A percentile compares a stretch with the other conserved stretches of the same genome.
Conservation (phyloP, 2,329 filamentous ascomycete species). For the Coniochaeta hoffmannii region DNA sequence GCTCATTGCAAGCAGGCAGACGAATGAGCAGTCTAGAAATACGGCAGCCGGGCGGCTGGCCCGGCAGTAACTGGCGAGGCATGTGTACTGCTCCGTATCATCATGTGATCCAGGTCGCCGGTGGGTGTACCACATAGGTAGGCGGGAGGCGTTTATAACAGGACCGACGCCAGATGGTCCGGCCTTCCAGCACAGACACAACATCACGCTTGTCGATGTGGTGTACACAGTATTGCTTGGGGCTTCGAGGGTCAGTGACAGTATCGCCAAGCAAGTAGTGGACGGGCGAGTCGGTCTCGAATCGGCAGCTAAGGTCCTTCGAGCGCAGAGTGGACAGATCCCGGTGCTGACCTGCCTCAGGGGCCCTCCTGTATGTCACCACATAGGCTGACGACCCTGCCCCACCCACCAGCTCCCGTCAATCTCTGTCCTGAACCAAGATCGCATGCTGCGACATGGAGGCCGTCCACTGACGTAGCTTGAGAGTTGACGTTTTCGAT, state of each 20-base stretch:
- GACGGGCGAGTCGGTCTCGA: background rate
- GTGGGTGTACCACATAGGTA: background rate
- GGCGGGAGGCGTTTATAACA: background rate
- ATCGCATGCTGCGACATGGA: background rate
- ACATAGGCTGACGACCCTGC: background rate
- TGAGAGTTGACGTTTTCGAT: background rate
- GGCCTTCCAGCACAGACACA: background rate
- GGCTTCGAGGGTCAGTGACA: background rate
- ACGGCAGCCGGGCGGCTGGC: background rate
- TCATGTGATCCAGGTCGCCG: background rate
- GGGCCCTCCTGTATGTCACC: background rate
- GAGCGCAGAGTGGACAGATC: background rate
- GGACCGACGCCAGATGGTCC: background rate
- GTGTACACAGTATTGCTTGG: background rate
- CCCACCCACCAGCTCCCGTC: background rate
- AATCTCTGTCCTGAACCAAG: background rate
- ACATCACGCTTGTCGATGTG: background rate
- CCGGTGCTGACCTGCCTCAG: background rate
- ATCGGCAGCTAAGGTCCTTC: background rate
- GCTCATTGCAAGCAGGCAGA: background rate
- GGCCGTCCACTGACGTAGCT: background rate
- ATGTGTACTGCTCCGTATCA: background rate
- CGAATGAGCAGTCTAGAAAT: background rate
- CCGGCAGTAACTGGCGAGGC: background rate
- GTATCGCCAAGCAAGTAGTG: background rate